Conservation (phyloP, 169 alveolate genomes). For the Sarcocystis neurona region DNA sequence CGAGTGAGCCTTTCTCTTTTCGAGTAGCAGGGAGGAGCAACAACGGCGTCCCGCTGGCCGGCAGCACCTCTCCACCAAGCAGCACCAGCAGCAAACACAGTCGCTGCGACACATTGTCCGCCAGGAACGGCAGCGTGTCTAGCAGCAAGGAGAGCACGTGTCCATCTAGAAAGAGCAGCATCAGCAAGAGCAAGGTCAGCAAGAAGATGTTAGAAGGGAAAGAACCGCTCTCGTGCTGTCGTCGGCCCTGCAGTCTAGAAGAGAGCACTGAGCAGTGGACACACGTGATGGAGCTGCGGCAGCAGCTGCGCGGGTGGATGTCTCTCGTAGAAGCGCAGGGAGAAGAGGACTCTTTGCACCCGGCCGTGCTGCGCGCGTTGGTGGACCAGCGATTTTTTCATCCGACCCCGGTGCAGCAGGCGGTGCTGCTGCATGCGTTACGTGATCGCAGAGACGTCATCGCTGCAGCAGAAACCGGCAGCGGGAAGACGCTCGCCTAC, state of each 20-base stretch:
- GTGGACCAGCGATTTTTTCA: conserved; percentile 40
- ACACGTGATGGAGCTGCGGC: not conserved
- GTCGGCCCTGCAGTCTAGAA: too few relatives aligned
- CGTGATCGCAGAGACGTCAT: conserved; percentile 67
- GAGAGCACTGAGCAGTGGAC: conserved; percentile 25
- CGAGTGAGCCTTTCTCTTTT: too few relatives aligned
- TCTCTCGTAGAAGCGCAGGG: not conserved
- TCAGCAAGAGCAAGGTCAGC: too few relatives aligned
- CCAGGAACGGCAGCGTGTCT: too few relatives aligned
- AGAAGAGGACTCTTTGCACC: conserved; percentile 58
- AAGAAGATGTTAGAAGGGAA: too few relatives aligned
- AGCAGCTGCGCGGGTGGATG: not conserved
- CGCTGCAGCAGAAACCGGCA: conserved; percentile 68
- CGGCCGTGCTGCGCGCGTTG: conserved; percentile 64
- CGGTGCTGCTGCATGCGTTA: conserved; percentile 64
- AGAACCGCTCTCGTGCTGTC: too few relatives aligned
- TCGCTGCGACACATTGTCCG: not conserved
- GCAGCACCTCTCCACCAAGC: not conserved
- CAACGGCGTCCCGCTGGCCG: too few relatives aligned
- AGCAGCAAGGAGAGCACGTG: too few relatives aligned
- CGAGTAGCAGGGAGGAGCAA: too few relatives aligned
- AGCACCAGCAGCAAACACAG: not conserved
- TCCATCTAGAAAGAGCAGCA: too few relatives aligned
- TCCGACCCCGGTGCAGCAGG: conserved; percentile 66
- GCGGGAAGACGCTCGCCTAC: conserved; percentile 67